These are phyloP conservation scores for Hygrophila difformis DNA, from an alignment of 257 asterid species.

Conservation along the genomic window DNA sequence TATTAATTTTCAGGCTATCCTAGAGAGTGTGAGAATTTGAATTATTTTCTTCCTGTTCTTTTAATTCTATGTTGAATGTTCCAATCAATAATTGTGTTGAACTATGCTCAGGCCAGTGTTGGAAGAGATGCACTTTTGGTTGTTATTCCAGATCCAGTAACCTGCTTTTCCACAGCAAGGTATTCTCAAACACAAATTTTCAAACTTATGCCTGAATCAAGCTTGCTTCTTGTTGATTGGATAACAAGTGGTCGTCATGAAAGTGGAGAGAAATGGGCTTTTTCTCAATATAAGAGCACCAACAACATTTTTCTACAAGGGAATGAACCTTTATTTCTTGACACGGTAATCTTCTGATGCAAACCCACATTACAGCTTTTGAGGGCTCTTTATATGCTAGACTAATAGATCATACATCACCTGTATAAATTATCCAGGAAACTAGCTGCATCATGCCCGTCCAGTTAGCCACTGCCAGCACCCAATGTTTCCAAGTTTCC, in stretches of 20 bases:
- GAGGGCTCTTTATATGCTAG: background rate
- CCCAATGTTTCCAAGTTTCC: no score
- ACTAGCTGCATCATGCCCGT: no score
- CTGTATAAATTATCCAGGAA: background rate
- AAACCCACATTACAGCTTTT: slow-evolving; percentile 1
- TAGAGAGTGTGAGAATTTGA: no score
- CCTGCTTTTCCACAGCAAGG: slow-evolving; percentile 87
- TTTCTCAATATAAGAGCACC: slow-evolving; percentile 67
- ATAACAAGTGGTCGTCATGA: slow-evolving; percentile 92
- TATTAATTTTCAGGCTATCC: no score
- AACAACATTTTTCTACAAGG: slow-evolving; percentile 51
- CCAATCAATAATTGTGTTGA: slow-evolving; percentile 18
- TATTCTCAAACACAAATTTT: slow-evolving; percentile 76
- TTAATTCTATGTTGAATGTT: background rate
- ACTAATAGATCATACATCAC: no score
- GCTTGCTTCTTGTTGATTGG: slow-evolving; percentile 90
- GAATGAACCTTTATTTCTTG: slow-evolving; percentile 65
- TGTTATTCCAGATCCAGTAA: slow-evolving; percentile 92
- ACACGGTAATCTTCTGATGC: slow-evolving; percentile 44
- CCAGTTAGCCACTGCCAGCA: no score
- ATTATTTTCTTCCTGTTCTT: background rate
- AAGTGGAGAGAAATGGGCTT: slow-evolving; percentile 88
- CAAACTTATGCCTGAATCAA: slow-evolving; percentile 48
- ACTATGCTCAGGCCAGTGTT: slow-evolving; percentile 53
- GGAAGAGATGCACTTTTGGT: slow-evolving; percentile 65